These are phyloP conservation scores for Dactylellina leptospora DNA, from an alignment of 2,329 filamentous ascomycete genomes.

Conservation along the genomic window DNA sequence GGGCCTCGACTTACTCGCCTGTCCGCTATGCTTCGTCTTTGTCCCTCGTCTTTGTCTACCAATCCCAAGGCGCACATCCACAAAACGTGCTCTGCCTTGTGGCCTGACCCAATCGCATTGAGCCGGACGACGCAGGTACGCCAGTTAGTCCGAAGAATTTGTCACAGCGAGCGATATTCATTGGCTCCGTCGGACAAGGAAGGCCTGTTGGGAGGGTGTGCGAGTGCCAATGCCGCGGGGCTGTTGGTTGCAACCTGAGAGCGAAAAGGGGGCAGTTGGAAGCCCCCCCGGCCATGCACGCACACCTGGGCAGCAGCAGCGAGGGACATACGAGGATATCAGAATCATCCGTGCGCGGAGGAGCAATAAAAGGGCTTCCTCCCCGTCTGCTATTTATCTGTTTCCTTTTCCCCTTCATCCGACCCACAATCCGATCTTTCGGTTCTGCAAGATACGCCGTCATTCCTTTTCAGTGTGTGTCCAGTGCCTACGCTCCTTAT, in stretches of 20 bases:
- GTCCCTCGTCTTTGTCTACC: constrained; percentile 4
- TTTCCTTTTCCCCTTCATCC: constrained; percentile 33
- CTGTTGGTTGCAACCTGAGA: constrained; percentile 28
- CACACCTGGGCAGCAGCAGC: constrained; percentile 16
- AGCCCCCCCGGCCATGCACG: neutral
- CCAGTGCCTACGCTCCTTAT: constrained; percentile 34
- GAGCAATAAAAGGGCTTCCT: constrained; percentile 21
- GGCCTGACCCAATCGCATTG: constrained; percentile 29
- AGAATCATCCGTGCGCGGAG: neutral
- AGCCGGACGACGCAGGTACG: constrained; percentile 47
- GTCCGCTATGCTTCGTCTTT: neutral
- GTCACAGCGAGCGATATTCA: constrained; percentile 27
- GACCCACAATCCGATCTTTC: constrained; percentile 36
- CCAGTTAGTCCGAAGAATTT: constrained; percentile 29
- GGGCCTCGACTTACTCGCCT: neutral
- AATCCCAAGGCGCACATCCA: constrained; percentile 26
- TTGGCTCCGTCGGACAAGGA: constrained; percentile 41
- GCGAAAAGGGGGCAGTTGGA: constrained; percentile 29
- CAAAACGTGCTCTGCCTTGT: constrained; percentile 52
- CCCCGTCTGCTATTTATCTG: constrained; percentile 5
- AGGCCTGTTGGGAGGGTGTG: constrained; percentile 5
- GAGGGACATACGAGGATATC: neutral
- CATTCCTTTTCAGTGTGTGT: constrained; percentile 30
- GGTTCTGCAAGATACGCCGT: constrained; percentile 39
- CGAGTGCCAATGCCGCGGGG: constrained; percentile 21